Percentiles rank a stretch among this genome's conserved stretches.
Conservation (phyloP, 140 eudicot genomes). For the Cichorium intybus region DNA sequence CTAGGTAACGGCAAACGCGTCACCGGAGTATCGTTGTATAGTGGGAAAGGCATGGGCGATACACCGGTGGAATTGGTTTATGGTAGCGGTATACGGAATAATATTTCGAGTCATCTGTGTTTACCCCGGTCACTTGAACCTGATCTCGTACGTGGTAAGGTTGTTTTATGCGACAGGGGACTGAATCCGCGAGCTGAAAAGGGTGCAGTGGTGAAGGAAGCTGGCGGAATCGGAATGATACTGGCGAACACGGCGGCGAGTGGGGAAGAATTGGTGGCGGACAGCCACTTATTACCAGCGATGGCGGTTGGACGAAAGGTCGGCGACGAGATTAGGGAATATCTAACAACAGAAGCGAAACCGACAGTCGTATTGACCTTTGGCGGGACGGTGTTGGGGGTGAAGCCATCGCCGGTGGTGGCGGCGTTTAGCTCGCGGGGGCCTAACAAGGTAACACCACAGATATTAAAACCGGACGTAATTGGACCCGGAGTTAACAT, state of each 20-base stretch:
- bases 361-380: slow-evolving; percentile 63
- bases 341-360: slow-evolving; percentile 28
- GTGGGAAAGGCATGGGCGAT: slow-evolving; percentile 78
- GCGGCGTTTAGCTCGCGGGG: slow-evolving; percentile 92
- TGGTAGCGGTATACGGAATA: slow-evolving; percentile 11
- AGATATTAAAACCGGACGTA: slow-evolving; percentile 89
- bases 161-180: slow-evolving; percentile 84
- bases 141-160: slow-evolving; percentile 53
- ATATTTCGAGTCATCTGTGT: slow-evolving; percentile 46
- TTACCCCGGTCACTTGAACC: slow-evolving; percentile 68
- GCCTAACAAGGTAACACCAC: slow-evolving; percentile 73
- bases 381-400: slow-evolving; percentile 75
- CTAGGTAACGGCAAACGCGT: slow-evolving; percentile 47
- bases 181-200: slow-evolving; percentile 76
- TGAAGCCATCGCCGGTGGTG: slow-evolving; percentile 92
- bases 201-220: slow-evolving; percentile 64
- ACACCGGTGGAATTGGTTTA: slow-evolving; percentile 53
- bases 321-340: slow-evolving; percentile 55
- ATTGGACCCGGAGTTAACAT: slow-evolving; percentile 99
- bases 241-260: slow-evolving; percentile 78
- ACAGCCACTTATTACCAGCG: slow-evolving; percentile 78
- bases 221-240: slow-evolving; percentile 89
- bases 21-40: slow-evolving; percentile 66
- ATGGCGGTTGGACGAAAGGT: slow-evolving; percentile 70
- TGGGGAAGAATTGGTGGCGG: slow-evolving; percentile 95